Evolutionary conservation across 768 basidiomycete genomes (phyloP), one percentile per base, ranked within the genome.

Genomic region (Polyporus arcularius): DNA sequence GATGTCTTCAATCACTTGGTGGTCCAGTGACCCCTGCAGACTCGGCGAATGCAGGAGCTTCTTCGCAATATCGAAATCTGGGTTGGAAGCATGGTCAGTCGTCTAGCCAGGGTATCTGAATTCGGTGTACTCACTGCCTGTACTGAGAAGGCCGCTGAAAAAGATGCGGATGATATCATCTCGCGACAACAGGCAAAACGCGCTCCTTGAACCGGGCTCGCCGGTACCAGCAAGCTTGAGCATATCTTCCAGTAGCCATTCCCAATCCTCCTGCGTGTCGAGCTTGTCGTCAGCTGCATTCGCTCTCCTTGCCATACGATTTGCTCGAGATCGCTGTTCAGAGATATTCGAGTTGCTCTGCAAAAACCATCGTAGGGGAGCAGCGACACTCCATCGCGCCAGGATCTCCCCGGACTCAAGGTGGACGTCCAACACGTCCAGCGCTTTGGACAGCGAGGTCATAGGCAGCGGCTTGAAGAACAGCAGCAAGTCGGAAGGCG

Each of bases 361-460:
- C 18, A 98, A 76, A 73, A 98, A 92, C 91, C 94, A 98, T n/a
- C 86, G 82, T 46, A 98, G 75, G 2, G 92, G 88, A 2, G 89
- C 89, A 26, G 90, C 83, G 2, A 90, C 90, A 67, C 82, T 83
- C 95, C 96, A 99, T 31, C 93, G 82, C 2, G 91, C 83, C 16
- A 99, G 78, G 46, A 94, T 92, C 73, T 98, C 96, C 21, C 93
- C 96, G 0, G 91, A 90, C 69, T 97, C 93, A 12, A 99, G 82
- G 72, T 98, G 96, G 1, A 96, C 85, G 73, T 98, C 96, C 53
- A 98, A 82, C 53, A 94, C 85, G 71, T 99, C 96, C 42, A 99
- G 83, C 6, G 88, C 86, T 54, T 85, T 83, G 0, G 95, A 96
- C 8, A 98, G 78, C 1, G 90, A 85, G 2, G 84, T 74, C 18